Conservation (phyloP, 2,329 filamentous ascomycete genomes). For the Beauveria asiatica region DNA sequence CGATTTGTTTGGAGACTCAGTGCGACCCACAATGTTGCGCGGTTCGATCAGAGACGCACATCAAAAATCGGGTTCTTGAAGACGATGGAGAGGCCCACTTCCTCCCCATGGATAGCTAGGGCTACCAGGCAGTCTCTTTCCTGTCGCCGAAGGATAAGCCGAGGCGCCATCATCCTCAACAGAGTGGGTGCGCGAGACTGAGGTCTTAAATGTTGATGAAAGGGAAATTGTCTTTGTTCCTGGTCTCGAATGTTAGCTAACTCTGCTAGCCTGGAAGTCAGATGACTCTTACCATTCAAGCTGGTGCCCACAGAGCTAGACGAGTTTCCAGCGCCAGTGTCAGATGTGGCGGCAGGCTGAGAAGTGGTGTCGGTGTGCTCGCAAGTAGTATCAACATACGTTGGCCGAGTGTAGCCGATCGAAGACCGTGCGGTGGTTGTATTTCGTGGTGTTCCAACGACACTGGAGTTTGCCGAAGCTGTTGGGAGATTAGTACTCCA, state of each 20-base stretch:
- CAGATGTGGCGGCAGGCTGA: not conserved
- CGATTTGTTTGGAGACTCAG: not conserved
- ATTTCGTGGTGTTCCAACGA: not conserved
- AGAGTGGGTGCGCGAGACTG: constrained; percentile 11
- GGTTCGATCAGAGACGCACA: not conserved
- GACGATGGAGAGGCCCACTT: constrained; percentile 27
- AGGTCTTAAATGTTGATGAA: constrained; percentile 16
- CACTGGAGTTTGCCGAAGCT: not conserved
- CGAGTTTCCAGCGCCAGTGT: not conserved
- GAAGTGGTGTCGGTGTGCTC: not conserved
- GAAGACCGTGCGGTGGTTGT: not conserved
- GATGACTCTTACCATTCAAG: not conserved
- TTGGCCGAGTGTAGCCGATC: not conserved
- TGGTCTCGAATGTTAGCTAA: not conserved
- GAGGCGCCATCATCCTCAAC: not conserved
- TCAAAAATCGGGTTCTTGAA: constrained; percentile 19
- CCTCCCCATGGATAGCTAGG: constrained; percentile 30
- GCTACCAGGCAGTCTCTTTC: constrained; percentile 19
- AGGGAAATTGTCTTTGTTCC: constrained; percentile 7
- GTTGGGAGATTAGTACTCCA: not conserved
- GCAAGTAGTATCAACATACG: not conserved
- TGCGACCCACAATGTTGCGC: not conserved
- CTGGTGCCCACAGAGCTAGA: not conserved
- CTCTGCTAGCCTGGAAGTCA: not conserved
- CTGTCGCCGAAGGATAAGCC: constrained; percentile 16